Conservation (phyloP, 495 filamentous ascomycete species). For the Daldinia vernicosa region DNA sequence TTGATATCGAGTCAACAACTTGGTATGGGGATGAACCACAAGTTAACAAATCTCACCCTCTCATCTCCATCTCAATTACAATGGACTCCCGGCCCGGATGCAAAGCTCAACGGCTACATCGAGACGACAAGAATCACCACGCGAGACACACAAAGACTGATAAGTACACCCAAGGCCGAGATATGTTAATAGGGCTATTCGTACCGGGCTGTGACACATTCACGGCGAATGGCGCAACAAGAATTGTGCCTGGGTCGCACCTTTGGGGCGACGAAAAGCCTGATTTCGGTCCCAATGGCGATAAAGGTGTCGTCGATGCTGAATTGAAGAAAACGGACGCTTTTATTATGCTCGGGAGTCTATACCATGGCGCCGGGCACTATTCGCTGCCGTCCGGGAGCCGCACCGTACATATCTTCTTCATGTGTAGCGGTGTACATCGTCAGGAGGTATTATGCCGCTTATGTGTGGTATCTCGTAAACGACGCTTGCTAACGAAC, state of each 20-base stretch:
- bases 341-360: constrained; percentile 41
- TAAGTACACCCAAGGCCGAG: constrained; percentile 26
- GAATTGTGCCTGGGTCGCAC: constrained; percentile 44
- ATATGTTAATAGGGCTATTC: constrained; percentile 46
- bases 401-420: constrained; percentile 48
- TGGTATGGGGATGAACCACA: constrained; percentile 43
- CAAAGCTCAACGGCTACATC: constrained; percentile 43
- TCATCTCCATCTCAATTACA: constrained; percentile 41
- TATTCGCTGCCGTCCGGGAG: constrained; percentile 41
- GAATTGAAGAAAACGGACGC: constrained; percentile 44
- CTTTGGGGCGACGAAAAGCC: constrained; percentile 40
- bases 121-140: constrained; percentile 49
- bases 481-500: background rate
- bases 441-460: constrained; percentile 25
- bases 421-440: constrained; percentile 49
- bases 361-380: constrained; percentile 41
- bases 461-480: background rate
- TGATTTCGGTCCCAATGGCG: constrained; percentile 21
- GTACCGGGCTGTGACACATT: constrained; percentile 49
- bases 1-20: constrained; percentile 27
- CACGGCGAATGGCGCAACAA: constrained; percentile 49
- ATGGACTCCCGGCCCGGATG: constrained; percentile 40
- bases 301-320: constrained; percentile 23
- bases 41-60: constrained; percentile 36
- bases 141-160: constrained; percentile 35